Percentiles rank a stretch among this genome's conserved stretches.
Evolutionary conservation across 805 yeast species (phyloP).

Genomic region (Lipomyces mesembrius): DNA sequence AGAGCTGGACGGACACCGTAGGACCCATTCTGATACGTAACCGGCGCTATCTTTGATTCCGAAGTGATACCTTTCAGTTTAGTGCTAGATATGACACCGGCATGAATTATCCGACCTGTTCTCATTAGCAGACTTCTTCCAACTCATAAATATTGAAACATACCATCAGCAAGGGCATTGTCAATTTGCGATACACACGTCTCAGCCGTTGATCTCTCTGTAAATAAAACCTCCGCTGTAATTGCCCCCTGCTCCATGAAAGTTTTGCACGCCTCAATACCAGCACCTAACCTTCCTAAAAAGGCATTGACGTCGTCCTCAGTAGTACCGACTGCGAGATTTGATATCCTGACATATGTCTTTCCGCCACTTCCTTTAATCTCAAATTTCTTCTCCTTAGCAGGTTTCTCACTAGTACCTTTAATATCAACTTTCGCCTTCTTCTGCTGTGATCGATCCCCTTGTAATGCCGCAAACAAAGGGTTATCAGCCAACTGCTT

Average conservation of each 20-base stretch:
- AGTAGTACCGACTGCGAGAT: conserved; percentile 45
- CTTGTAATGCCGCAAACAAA: conserved; percentile 32
- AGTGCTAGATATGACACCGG: conserved; percentile 10
- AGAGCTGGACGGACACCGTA: conserved; percentile 19
- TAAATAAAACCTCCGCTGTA: conserved; percentile 42
- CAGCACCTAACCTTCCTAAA: conserved; percentile 39
- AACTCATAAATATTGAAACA: neutral
- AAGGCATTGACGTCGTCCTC: conserved; percentile 43
- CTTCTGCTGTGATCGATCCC: conserved; percentile 19
- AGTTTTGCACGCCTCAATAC: conserved; percentile 36
- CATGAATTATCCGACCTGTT: conserved; percentile 20
- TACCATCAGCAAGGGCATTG: conserved; percentile 56
- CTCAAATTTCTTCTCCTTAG: conserved; percentile 18
- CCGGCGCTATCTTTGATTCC: conserved; percentile 17
- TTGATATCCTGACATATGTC: conserved; percentile 39
- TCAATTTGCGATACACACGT: conserved; percentile 47
- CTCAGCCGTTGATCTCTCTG: conserved; percentile 43
- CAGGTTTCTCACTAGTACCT: conserved; percentile 1
- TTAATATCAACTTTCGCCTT: conserved; percentile 3
- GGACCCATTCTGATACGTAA: conserved; percentile 18
- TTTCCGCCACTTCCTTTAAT: conserved; percentile 31
- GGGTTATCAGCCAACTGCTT: conserved; percentile 27
- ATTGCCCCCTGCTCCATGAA: conserved; percentile 22
- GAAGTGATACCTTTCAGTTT: conserved; percentile 4
- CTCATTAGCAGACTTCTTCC: neutral